Percentiles rank a stretch among this genome's conserved stretches.
Evolutionary conservation across 768 basidiomycete genomes (phyloP).

Genomic region (Neoboletus magnificus): DNA sequence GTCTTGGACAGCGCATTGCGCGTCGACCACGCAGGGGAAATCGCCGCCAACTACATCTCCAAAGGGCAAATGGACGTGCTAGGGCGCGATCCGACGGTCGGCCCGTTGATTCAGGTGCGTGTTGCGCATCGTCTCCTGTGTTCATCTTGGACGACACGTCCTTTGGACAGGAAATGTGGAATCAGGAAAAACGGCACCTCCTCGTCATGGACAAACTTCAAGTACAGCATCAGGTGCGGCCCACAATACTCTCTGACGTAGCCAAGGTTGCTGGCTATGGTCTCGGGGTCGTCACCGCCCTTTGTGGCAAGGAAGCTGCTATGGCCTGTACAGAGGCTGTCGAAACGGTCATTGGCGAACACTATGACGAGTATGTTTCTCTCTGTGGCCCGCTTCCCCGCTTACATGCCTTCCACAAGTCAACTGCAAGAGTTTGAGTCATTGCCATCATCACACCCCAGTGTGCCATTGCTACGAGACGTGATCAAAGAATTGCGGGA

Average conservation of each 20-base stretch:
- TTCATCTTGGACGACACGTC: conserved; percentile 1
- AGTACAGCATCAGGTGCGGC: conserved; percentile 77
- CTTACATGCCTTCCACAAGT: conserved; percentile 38
- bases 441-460: conserved; percentile 67
- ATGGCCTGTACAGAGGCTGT: conserved; percentile 99
- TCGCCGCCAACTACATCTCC: conserved; percentile 97
- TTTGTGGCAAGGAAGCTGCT: conserved; percentile 89
- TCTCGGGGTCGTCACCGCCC: conserved; percentile 78
- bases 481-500: conserved; percentile 85
- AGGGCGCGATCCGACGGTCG: conserved; percentile 50
- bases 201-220: conserved; percentile 82
- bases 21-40: conserved; percentile 94
- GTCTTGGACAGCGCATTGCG: conserved; percentile 67
- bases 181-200: conserved; percentile 91
- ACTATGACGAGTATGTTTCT: conserved; percentile 88
- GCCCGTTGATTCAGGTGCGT: conserved; percentile 72
- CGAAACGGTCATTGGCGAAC: conserved; percentile 96
- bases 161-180: conserved; percentile 86
- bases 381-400: not conserved
- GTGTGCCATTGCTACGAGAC: conserved; percentile 66
- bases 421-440: conserved; percentile 75
- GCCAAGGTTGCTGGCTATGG: conserved; percentile 88
- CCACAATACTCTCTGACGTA: conserved; percentile 77
- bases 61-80: conserved; percentile 79
- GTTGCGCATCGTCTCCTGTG: not conserved